Conservation (phyloP, 2,329 filamentous ascomycete species). For the Orbilia blumenaviensis region DNA sequence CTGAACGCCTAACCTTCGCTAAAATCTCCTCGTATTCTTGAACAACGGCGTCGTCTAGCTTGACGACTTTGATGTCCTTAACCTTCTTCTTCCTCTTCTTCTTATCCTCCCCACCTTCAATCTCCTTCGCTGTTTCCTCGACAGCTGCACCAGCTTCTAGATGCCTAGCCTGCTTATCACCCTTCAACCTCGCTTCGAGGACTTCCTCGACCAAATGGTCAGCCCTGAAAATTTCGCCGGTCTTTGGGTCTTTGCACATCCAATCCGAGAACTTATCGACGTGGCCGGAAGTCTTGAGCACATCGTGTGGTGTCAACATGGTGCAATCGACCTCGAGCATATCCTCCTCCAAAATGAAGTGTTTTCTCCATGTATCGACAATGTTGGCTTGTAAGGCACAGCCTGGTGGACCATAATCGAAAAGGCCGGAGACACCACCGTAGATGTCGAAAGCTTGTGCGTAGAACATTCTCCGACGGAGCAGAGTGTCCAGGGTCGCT, state of each 20-base stretch:
- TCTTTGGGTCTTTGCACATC: constrained; percentile 99
- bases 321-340: constrained; percentile 97
- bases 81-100: constrained; percentile 90
- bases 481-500: constrained; percentile 79
- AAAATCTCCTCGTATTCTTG: constrained; percentile 91
- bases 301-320: constrained; percentile 89
- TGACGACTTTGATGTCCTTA: constrained; percentile 79
- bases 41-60: constrained; percentile 84
- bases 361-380: constrained; percentile 87
- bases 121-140: constrained; percentile 62
- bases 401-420: constrained; percentile 91
- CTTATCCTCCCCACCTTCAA: constrained; percentile 75
- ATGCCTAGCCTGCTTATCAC: constrained; percentile 90
- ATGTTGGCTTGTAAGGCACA: constrained; percentile 87
- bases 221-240: constrained; percentile 92
- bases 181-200: constrained; percentile 84
- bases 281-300: constrained; percentile 94
- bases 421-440: constrained; percentile 85
- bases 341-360: constrained; percentile 91
- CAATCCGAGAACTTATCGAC: constrained; percentile 98
- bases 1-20: constrained; percentile 67
- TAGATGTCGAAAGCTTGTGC: constrained; percentile 97
- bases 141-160: constrained; percentile 66
- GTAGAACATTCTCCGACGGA: constrained; percentile 90
- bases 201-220: constrained; percentile 97